These are phyloP conservation scores for Stenocarpella maydis DNA, from an alignment of 2,329 filamentous ascomycete genomes.

Conservation along the genomic window DNA sequence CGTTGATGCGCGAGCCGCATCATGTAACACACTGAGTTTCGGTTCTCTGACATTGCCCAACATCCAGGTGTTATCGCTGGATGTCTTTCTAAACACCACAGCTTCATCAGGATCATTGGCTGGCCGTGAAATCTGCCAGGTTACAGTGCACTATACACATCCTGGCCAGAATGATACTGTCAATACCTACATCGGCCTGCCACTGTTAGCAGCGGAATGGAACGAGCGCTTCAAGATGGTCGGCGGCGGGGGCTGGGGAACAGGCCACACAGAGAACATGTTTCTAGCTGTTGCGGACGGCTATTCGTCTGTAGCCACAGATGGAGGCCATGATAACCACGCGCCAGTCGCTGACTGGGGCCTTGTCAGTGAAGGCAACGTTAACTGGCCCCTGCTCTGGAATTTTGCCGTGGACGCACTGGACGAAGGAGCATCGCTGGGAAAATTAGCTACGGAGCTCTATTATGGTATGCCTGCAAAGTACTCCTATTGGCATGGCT, in stretches of 20 bases:
- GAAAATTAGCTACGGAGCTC: constrained; percentile 54
- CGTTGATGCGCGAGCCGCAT: not conserved
- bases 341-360: constrained; percentile 27
- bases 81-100: constrained; percentile 1
- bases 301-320: constrained; percentile 37
- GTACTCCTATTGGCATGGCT: constrained; percentile 64
- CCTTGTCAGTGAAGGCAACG: constrained; percentile 23
- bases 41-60: not conserved
- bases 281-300: not conserved
- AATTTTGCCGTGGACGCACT: constrained; percentile 42
- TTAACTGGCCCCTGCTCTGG: constrained; percentile 40
- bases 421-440: constrained; percentile 42
- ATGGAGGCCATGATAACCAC: constrained; percentile 38
- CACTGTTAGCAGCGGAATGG: not conserved
- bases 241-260: constrained; percentile 21
- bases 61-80: not conserved
- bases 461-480: constrained; percentile 53
- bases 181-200: constrained; percentile 14
- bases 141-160: constrained; percentile 28
- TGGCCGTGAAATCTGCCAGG: constrained; percentile 5
- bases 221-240: constrained; percentile 28
- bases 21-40: not conserved
- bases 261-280: constrained; percentile 28
- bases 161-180: constrained; percentile 21
- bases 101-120: not conserved